Percentiles rank a stretch among this genome's conserved stretches.
Evolutionary conservation across 2,329 filamentous ascomycete genomes (phyloP).

Genomic region (Graphiopsis chlorocephala): DNA sequence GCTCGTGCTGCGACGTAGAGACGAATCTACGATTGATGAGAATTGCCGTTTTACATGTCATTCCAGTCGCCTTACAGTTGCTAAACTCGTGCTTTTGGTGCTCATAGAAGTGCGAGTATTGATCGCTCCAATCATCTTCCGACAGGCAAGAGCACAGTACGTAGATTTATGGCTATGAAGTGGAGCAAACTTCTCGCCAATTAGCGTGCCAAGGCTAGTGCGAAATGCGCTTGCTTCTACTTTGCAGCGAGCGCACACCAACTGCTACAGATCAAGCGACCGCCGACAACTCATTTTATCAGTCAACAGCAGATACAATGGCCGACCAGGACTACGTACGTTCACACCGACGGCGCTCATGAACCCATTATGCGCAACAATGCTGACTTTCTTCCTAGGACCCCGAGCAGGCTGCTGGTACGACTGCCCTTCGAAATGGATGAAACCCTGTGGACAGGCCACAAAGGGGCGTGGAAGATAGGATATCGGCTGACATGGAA

Average conservation of each 20-base stretch:
- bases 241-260: not conserved
- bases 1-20: not conserved
- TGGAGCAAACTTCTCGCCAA: not conserved
- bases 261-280: constrained; percentile 6
- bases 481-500: constrained; percentile 36
- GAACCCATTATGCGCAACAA: not conserved
- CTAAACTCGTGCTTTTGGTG: not conserved
- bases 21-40: not conserved
- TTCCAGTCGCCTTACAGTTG: not conserved
- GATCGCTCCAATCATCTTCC: not conserved
- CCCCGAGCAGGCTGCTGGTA: constrained; percentile 90
- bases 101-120: not conserved
- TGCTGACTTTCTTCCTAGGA: constrained; percentile 58
- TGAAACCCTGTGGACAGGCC: constrained; percentile 42
- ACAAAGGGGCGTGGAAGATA: constrained; percentile 40
- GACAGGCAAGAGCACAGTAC: not conserved
- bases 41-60: not conserved
- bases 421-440: constrained; percentile 34
- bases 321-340: constrained; percentile 86
- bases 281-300: constrained; percentile 13
- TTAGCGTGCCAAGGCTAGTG: not conserved
- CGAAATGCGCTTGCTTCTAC: not conserved
- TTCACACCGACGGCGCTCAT: constrained; percentile 34
- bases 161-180: not conserved
- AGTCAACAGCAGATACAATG: constrained; percentile 49